Conservation (phyloP, 805 yeast species). For the Nakazawaea wickerhamii region DNA sequence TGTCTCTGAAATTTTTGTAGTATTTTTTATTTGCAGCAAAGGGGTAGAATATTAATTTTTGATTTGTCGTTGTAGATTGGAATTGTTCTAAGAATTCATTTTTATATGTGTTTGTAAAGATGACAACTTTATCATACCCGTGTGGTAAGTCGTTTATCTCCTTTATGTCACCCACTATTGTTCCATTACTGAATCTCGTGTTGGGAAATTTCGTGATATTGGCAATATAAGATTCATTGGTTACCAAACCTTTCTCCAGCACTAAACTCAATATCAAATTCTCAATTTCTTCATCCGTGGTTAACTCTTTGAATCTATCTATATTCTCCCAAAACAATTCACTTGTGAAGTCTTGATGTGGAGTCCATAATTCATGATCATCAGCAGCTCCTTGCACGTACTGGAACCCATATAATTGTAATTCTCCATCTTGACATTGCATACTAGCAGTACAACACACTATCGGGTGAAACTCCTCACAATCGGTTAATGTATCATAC, state of each 20-base stretch:
- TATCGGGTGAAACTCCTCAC: constrained; percentile 35
- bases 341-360: constrained; percentile 41
- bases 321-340: constrained; percentile 49
- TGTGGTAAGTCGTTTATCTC: not conserved
- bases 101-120: constrained; percentile 3
- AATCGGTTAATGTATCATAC: constrained; percentile 24
- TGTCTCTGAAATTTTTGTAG: constrained; percentile 9
- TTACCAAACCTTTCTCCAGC: not conserved
- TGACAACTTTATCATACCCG: constrained; percentile 2
- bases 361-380: constrained; percentile 85
- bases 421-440: constrained; percentile 54
- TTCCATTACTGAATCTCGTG: not conserved
- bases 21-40: constrained; percentile 7
- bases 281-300: not conserved
- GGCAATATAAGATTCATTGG: not conserved
- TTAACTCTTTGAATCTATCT: constrained; percentile 17
- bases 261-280: constrained; percentile 1
- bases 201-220: constrained; percentile 1
- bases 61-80: not conserved
- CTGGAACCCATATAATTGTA: constrained; percentile 38
- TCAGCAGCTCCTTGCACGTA: constrained; percentile 95
- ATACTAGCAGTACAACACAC: constrained; percentile 59
- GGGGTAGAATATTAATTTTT: constrained; percentile 1
- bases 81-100: constrained; percentile 4
- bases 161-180: not conserved